Evolutionary conservation across 2,329 filamentous ascomycete species (phyloP), one percentile per base, ranked within the genome.

Genomic region (Epicoccum sorghinum): DNA sequence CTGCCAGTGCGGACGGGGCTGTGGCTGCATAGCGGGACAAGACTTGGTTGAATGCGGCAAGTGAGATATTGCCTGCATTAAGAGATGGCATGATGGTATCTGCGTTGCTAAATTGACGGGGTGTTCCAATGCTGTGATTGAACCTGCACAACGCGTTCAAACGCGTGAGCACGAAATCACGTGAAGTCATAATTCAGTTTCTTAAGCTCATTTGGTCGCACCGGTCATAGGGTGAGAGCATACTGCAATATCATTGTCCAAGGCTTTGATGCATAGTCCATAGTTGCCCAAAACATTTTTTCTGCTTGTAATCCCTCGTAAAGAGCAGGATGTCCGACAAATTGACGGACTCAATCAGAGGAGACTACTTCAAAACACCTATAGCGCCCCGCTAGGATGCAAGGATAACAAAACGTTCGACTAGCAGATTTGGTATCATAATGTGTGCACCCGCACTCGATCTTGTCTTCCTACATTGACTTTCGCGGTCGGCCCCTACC

Each of bases 401-500:
- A 48, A 37, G n/a, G 13, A 36, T 42, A 42, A 39, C 14, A 43
- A 23, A 24, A 29, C n/a, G n/a, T 33, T 25, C 33, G 7, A 27
- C 18, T 18, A 12, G 12, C 29, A 30, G 29, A 7, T 12, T 7
- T 30, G 10, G 18, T 9, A 29, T 24, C 12, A 30, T 9, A 6
- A 30, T 25, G 23, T 23, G 9, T n/a, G 3, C 12, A 18, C 4
- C 39, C 24, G 9, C 7, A n/a, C 25, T 18, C 25, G 14, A 14
- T n/a, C 12, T 7, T 7, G n/a, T 3, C 9, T n/a, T 10, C 10
- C 24, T 50, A 67, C 39, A 47, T 24, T 6, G 47, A 61, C 55
- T 69, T 71, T 46, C 64, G 59, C 0, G 70, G 69, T 27, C 70
- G 55, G 3, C 68, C 66, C 13, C 68, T 47, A 14, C 66, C 62